Evolutionary conservation across 495 filamentous ascomycete genomes (phyloP).

Genomic region (Polyplosphaeria fusca): DNA sequence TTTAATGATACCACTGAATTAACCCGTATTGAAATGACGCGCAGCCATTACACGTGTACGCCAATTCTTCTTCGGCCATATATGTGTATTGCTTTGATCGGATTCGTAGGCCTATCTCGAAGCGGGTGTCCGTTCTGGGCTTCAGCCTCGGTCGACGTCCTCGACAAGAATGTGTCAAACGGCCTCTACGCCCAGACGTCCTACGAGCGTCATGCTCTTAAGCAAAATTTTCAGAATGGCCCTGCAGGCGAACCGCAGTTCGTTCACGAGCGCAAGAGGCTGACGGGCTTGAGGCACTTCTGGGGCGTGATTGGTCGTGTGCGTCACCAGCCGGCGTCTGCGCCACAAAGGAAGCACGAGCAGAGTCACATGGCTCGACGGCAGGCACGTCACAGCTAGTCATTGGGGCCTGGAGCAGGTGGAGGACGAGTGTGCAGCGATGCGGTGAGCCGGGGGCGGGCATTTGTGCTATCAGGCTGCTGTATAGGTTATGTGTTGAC

Average conservation of each 20-base stretch:
- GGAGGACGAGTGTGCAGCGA: not conserved
- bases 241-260: not conserved
- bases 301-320: not conserved
- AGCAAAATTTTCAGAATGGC: not conserved
- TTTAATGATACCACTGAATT: no score
- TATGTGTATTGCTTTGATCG: no score
- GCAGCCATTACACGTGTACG: no score
- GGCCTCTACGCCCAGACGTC: no score
- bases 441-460: not conserved
- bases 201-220: no score
- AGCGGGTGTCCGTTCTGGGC: no score
- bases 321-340: not conserved
- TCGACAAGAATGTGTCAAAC: no score
- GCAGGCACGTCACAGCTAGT: not conserved
- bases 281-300: not conserved
- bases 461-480: not conserved
- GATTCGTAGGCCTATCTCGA: no score
- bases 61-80: no score
- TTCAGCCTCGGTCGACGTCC: no score
- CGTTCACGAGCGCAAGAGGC: not conserved
- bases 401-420: no score
- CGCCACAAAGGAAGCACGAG: not conserved
- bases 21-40: no score
- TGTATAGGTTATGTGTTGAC: not conserved
- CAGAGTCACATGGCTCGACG: not conserved